Percentiles rank a stretch among this genome's conserved stretches.
phyloP scores from a whole-genome alignment of 2,329 filamentous ascomycete genomes.

The Cryphonectria parasitica region DNA sequence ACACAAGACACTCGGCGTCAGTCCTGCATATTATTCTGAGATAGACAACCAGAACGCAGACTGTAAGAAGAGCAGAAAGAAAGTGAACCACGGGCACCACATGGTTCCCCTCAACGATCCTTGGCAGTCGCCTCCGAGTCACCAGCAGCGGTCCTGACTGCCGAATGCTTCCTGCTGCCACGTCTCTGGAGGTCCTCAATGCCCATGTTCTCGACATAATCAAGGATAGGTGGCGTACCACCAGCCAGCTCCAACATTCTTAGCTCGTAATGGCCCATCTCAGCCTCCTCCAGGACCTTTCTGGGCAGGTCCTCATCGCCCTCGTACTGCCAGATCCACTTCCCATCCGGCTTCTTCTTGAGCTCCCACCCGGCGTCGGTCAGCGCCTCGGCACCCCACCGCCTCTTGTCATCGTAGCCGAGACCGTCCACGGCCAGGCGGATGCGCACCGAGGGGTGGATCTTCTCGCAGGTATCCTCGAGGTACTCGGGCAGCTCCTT shows the following conservation, averaged over 20 bases:
- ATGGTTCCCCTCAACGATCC: not conserved
- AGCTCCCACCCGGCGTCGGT: conserved; percentile 47
- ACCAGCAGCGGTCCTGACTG: not conserved
- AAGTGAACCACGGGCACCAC: not conserved
- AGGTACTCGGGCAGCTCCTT: conserved; percentile 45
- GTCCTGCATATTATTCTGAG: not conserved
- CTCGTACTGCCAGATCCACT: conserved; percentile 60
- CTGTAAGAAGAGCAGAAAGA: not conserved
- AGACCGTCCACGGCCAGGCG: conserved; percentile 55
- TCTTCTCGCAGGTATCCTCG: conserved; percentile 57
- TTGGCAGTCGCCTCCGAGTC: not conserved
- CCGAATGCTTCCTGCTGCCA: conserved; percentile 21
- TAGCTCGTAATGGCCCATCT: conserved; percentile 56
- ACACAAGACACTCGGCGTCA: not conserved
- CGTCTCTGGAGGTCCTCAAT: conserved; percentile 22
- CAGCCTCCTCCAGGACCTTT: conserved; percentile 55
- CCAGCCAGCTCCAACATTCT: conserved; percentile 51
- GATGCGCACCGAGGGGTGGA: conserved; percentile 59
- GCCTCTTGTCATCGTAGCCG: conserved; percentile 50
- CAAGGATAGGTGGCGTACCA: conserved; percentile 48
- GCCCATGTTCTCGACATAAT: conserved; percentile 43
- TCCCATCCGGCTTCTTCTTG: conserved; percentile 39
- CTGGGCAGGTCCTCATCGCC: conserved; percentile 49
- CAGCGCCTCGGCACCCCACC: conserved; percentile 53
- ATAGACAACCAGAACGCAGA: not conserved